Conservation (phyloP, 1,139 yeast species). For the Geotrichum citri-aurantii region DNA sequence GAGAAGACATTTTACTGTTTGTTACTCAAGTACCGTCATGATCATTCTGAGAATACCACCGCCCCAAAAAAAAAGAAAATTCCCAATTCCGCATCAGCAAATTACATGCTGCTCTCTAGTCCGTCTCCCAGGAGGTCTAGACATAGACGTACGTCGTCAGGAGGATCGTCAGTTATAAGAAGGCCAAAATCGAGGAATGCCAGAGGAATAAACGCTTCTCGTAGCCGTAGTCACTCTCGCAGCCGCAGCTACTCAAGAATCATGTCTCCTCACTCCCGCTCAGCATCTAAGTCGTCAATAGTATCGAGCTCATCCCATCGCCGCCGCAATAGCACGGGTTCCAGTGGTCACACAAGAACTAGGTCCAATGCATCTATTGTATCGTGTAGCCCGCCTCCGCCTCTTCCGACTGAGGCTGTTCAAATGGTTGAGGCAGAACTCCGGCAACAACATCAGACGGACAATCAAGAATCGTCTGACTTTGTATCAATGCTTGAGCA, state of each 20-base stretch:
- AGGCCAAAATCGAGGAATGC: not conserved
- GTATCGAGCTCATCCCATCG: not conserved
- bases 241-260: conserved; percentile 12
- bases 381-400: conserved; percentile 14
- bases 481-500: conserved; percentile 19
- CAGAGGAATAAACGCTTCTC: conserved; percentile 1
- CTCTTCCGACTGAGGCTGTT: conserved; percentile 16
- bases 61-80: not conserved
- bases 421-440: conserved; percentile 10
- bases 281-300: not conserved
- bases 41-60: conserved; percentile 41
- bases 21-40: conserved; percentile 76
- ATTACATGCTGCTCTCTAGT: not conserved
- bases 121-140: not conserved
- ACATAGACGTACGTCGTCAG: conserved; percentile 4
- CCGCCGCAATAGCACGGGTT: not conserved
- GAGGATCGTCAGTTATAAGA: not conserved
- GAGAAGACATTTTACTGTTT: conserved; percentile 89
- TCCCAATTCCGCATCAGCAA: not conserved
- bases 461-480: conserved; percentile 5
- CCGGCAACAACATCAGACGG: conserved; percentile 1
- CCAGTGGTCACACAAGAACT: not conserved
- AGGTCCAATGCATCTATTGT: not conserved
- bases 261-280: conserved; percentile 2
- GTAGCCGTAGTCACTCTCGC: conserved; percentile 9